Evolutionary conservation across 192 early-diverging fungal species (phyloP).

Genomic region (Entomortierella beljakovae): DNA sequence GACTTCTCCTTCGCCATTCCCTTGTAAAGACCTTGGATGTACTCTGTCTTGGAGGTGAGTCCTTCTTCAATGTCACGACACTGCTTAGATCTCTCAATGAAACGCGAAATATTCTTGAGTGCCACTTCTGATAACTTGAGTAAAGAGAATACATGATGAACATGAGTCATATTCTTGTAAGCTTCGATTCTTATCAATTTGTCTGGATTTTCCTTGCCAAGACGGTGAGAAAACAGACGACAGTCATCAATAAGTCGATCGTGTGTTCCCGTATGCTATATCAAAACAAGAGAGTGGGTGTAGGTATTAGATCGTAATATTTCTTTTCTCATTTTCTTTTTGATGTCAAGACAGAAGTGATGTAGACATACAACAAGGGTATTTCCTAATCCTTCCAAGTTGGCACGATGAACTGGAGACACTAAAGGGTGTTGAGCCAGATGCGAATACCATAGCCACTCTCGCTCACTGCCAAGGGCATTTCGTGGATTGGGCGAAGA

Average conservation of each 20-base stretch:
- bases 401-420: constrained; percentile 30
- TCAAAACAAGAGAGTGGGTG: too few relatives aligned
- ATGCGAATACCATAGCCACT: constrained; percentile 37
- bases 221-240: constrained; percentile 40
- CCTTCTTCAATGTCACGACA: constrained; percentile 17
- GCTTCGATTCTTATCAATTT: constrained; percentile 22
- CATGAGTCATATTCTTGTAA: constrained; percentile 36
- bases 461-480: constrained; percentile 20
- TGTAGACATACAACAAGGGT: constrained; percentile 21
- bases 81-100: constrained; percentile 23
- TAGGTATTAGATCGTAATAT: too few relatives aligned
- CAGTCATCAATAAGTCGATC: constrained; percentile 39
- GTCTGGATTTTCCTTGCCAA: constrained; percentile 23
- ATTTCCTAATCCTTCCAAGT: constrained; percentile 22
- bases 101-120: constrained; percentile 25
- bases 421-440: constrained; percentile 40
- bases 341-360: neutral
- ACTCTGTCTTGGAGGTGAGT: neutral
- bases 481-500: constrained; percentile 35
- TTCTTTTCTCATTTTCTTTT: too few relatives aligned
- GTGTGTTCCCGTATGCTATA: constrained; percentile 41
- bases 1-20: constrained; percentile 6
- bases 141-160: constrained; percentile 28
- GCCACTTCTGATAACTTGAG: constrained; percentile 4
- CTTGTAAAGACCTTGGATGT: neutral